Evolutionary conservation across 225 moss, liverwort and hornwort genomes (phyloP).

Genomic region (Bryoerythrophyllum caledonicum): DNA sequence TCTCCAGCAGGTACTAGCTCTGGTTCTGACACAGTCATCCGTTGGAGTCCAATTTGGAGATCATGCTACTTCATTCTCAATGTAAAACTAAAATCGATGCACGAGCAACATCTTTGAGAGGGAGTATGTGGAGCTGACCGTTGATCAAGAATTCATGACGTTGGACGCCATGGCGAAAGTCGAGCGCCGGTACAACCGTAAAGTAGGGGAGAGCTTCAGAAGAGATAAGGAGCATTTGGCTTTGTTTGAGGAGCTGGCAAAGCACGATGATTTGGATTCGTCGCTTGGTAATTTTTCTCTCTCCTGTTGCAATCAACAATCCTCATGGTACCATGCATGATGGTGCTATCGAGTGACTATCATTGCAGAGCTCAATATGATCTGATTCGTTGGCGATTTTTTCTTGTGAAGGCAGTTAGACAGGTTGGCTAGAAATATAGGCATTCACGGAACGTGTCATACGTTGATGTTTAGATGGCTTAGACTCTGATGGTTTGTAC

Average conservation of each 20-base stretch:
- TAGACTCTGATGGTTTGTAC: neutral
- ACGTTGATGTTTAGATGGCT: neutral
- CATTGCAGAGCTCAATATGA: neutral
- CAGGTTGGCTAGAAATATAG: neutral
- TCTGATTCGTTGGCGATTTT: neutral
- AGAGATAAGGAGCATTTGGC: slow-evolving; percentile 54
- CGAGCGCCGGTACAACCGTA: slow-evolving; percentile 47
- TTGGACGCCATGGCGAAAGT: slow-evolving; percentile 38
- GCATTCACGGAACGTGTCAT: neutral
- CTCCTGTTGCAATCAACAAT: neutral
- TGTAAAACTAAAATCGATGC: slow-evolving; percentile 8
- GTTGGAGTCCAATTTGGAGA: neutral
- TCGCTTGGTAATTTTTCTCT: slow-evolving; percentile 37
- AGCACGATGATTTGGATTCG: slow-evolving; percentile 51
- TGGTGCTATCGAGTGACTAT: neutral
- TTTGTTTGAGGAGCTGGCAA: slow-evolving; percentile 44
- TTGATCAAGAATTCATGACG: slow-evolving; percentile 36
- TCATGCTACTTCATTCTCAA: neutral
- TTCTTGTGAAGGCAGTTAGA: neutral
- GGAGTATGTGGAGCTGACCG: slow-evolving; percentile 22
- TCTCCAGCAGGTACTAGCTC: slow-evolving; percentile 15
- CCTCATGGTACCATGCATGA: neutral
- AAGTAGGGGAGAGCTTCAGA: slow-evolving; percentile 49
- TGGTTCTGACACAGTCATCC: neutral
- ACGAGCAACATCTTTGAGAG: neutral